Conservation (phyloP, 352 stramenopile species). For the Discostella stelligera region DNA sequence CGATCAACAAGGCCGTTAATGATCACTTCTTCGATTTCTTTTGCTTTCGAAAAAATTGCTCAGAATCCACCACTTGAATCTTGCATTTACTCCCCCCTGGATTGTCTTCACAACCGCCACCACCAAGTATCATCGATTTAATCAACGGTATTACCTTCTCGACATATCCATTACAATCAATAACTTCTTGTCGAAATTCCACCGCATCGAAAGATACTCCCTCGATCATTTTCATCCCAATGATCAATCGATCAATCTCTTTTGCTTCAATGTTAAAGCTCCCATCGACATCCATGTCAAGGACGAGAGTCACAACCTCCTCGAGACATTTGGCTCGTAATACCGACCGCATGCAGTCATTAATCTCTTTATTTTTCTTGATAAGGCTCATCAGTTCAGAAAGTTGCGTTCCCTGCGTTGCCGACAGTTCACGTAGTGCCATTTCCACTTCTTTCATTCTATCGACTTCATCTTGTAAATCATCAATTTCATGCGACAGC, state of each 20-base stretch:
- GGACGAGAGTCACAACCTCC: slow-evolving; percentile 36
- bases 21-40: neutral
- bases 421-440: slow-evolving; percentile 24
- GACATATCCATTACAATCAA: slow-evolving; percentile 22
- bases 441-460: slow-evolving; percentile 40
- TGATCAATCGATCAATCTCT: slow-evolving; percentile 47
- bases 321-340: slow-evolving; percentile 23
- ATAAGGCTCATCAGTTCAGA: slow-evolving; percentile 31
- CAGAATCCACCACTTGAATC: slow-evolving; percentile 32
- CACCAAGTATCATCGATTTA: slow-evolving; percentile 24
- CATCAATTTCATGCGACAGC: slow-evolving; percentile 37
- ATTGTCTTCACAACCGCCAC: neutral
- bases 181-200: slow-evolving; percentile 23
- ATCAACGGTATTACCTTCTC: slow-evolving; percentile 45
- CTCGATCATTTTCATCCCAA: slow-evolving; percentile 49
- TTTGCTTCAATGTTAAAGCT: slow-evolving; percentile 43
- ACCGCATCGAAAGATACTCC: slow-evolving; percentile 27
- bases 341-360: slow-evolving; percentile 30
- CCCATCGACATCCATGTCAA: slow-evolving; percentile 47
- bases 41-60: slow-evolving; percentile 21
- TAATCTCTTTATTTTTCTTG: slow-evolving; percentile 48
- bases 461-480: slow-evolving; percentile 42
- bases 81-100: slow-evolving; percentile 3
- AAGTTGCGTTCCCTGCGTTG: slow-evolving; percentile 36
- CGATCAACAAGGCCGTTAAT: no score